Evolutionary conservation across 345 rosid species (phyloP), one percentile per base, ranked within the genome.

Genomic region (Linum tenue): DNA sequence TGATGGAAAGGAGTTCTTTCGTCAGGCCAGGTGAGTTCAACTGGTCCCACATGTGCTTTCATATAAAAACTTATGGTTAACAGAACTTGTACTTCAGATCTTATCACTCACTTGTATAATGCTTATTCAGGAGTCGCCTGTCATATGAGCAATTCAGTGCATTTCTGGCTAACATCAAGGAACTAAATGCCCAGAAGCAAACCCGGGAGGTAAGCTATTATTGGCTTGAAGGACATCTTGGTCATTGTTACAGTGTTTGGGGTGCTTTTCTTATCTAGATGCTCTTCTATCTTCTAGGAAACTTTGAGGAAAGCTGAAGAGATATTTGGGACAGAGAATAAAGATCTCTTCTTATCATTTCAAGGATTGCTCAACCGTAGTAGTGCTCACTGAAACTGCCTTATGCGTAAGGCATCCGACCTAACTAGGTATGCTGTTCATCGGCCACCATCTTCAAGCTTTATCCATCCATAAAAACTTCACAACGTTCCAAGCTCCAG

Each of bases 1-100:
- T 70, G 98, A 90, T 83, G 98, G 98, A 58, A 90, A 92, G 77
- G 97, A 92, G 83, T 88, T 92, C 84, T 90, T 92, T 77, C 86
- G 96, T 74, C 98, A 88, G 67, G 98, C 96, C 61, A 90, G 98
- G 97, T 84, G 74, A 68, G 71, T 42, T 62, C 48, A 66, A 51
- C 44, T 64, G 51, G 31, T 53, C 56, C 56, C 57, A 39, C 57
- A 43, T 48, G 1, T 48, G 42, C 53, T 9, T 48, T 48, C 53
- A 48, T 22, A 22, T 22, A 22, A 22, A 44, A 44, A 14, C 1
- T 48, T 6, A 48, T 48, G 11, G 53, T 48, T 48, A 9, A 48
- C 15, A 43, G 43, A 41, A 42, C 14, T 12, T 11, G 44, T 16
- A 56, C 40, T 60, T 48, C 53, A 7, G 51, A 66, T 51, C 31